A percentile compares a stretch with the other conserved stretches of the same genome.
Evolutionary conservation across 139 green algal genomes (phyloP).

Genomic region (Coelastrella sp.): DNA sequence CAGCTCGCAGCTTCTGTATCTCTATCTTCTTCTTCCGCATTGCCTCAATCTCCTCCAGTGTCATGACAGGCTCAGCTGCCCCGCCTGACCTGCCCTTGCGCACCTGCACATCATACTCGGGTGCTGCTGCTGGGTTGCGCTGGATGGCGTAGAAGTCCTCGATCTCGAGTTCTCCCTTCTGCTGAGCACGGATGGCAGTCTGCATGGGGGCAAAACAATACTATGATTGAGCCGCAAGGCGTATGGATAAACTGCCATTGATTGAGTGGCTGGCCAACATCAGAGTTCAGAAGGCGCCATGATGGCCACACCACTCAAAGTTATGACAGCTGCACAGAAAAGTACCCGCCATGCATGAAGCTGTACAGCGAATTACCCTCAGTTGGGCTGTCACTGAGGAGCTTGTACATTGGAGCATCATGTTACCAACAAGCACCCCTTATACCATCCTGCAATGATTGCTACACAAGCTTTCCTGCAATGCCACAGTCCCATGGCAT

Average conservation of each 20-base stretch:
- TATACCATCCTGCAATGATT: too few relatives aligned
- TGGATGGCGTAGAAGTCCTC: background rate
- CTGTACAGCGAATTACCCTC: background rate
- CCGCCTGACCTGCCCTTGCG: constrained; percentile 13
- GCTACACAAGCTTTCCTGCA: too few relatives aligned
- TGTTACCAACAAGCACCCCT: too few relatives aligned
- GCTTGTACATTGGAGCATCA: too few relatives aligned
- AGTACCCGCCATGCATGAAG: background rate
- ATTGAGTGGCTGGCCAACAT: background rate
- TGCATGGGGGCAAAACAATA: background rate
- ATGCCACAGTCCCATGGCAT: too few relatives aligned
- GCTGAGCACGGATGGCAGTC: constrained; percentile 37
- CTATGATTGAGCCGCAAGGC: background rate
- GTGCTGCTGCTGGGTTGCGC: background rate
- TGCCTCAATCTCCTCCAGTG: background rate
- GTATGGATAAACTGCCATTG: background rate
- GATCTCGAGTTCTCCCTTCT: background rate
- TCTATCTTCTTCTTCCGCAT: constrained; percentile 2
- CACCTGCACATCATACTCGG: constrained; percentile 17
- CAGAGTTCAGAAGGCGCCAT: background rate
- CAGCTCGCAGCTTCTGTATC: constrained; percentile 5
- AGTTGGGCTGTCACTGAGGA: too few relatives aligned
- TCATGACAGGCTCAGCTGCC: background rate
- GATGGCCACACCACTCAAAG: background rate
- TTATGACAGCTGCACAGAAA: background rate